phyloP scores from a whole-genome alignment of 1,139 yeast genomes.

The Debaryomyces sp. region DNA sequence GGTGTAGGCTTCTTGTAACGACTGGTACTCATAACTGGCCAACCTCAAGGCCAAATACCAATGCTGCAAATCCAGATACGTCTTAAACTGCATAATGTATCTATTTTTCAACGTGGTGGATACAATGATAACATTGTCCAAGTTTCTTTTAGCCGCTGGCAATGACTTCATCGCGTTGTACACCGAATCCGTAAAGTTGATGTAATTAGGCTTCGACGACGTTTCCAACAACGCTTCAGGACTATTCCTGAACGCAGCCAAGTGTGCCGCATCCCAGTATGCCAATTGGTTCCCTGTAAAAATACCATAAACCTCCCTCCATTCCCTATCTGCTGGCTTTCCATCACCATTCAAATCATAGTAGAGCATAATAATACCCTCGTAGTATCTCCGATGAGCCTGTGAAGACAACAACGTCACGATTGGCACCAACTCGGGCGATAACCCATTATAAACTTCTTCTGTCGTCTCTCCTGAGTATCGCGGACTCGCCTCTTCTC shows the following conservation, averaged over 20 bases:
- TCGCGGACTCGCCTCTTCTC: neutral
- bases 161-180: constrained; percentile 69
- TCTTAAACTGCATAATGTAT: constrained; percentile 74
- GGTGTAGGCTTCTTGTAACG: constrained; percentile 92
- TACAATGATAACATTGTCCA: constrained; percentile 78
- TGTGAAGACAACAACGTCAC: constrained; percentile 74
- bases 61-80: constrained; percentile 51
- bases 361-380: constrained; percentile 72
- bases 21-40: constrained; percentile 74
- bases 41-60: constrained; percentile 88
- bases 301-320: constrained; percentile 94
- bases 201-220: constrained; percentile 77
- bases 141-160: constrained; percentile 63
- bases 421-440: constrained; percentile 78
- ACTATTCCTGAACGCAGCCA: constrained; percentile 56
- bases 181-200: constrained; percentile 90
- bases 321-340: constrained; percentile 75
- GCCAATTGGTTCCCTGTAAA: constrained; percentile 90
- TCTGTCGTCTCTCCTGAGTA: neutral
- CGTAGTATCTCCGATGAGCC: constrained; percentile 70
- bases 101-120: constrained; percentile 91
- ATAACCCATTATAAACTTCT: constrained; percentile 27
- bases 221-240: constrained; percentile 56
- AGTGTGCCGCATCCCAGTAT: constrained; percentile 84
- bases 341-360: constrained; percentile 83